A percentile compares a stretch with the other conserved stretches of the same genome.
These are phyloP conservation scores for Saccharomycopsis synnaedendra DNA, from an alignment of 805 yeast genomes.

Conservation along the genomic window DNA sequence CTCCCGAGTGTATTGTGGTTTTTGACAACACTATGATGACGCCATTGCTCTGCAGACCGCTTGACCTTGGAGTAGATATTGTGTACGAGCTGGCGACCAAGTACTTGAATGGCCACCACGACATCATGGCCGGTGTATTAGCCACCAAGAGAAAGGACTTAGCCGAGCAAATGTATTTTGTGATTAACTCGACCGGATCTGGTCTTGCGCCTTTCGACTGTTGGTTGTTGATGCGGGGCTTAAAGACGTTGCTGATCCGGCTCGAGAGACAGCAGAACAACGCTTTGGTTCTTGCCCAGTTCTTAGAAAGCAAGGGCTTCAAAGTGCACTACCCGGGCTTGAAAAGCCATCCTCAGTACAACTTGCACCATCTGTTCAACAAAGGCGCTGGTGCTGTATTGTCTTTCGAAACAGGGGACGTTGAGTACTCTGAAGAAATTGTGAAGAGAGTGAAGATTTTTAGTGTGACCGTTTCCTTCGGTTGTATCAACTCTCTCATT, in stretches of 20 bases:
- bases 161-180: slow-evolving; percentile 60
- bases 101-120: slow-evolving; percentile 90
- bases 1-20: slow-evolving; percentile 61
- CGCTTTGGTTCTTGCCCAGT: slow-evolving; percentile 64
- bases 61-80: slow-evolving; percentile 79
- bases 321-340: slow-evolving; percentile 78
- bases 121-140: slow-evolving; percentile 89
- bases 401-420: slow-evolving; percentile 77
- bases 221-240: slow-evolving; percentile 81
- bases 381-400: slow-evolving; percentile 85
- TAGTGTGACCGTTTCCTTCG: slow-evolving; percentile 88
- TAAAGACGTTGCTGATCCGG: slow-evolving; percentile 78
- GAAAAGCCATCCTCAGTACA: slow-evolving; percentile 70
- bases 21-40: slow-evolving; percentile 98
- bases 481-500: slow-evolving; percentile 85
- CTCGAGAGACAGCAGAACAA: slow-evolving; percentile 82
- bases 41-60: slow-evolving; percentile 75
- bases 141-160: slow-evolving; percentile 56
- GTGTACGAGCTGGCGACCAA: slow-evolving; percentile 93
- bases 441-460: slow-evolving; percentile 69
- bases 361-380: slow-evolving; percentile 64
- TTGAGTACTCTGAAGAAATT: slow-evolving; percentile 52
- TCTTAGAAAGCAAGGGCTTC: slow-evolving; percentile 56
- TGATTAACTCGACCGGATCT: slow-evolving; percentile 82
- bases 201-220: slow-evolving; percentile 89